Percentiles rank a stretch among this genome's conserved stretches.
These are phyloP conservation scores for Neofusicoccum umdonicola DNA, from an alignment of 2,329 filamentous ascomycete genomes.

Conservation along the genomic window DNA sequence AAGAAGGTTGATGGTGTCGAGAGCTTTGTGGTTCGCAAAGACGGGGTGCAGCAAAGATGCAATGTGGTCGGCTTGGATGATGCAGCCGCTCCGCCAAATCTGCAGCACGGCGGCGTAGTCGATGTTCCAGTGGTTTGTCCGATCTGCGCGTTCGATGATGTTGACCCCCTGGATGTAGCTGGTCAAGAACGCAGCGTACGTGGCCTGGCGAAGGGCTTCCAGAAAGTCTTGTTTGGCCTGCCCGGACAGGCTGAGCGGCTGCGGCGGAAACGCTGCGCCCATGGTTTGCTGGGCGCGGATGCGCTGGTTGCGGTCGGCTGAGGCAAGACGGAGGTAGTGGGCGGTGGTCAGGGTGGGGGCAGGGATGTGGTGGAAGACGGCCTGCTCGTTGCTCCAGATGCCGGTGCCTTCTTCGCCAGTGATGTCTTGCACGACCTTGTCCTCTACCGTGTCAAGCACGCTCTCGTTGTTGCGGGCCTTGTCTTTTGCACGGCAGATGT, in stretches of 20 bases:
- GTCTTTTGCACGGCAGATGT: slow-evolving; percentile 57
- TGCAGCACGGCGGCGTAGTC: slow-evolving; percentile 52
- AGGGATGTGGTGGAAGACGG: slow-evolving; percentile 60
- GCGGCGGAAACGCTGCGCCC: slow-evolving; percentile 41
- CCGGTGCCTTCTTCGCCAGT: slow-evolving; percentile 66
- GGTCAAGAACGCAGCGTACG: slow-evolving; percentile 60
- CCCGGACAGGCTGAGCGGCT: slow-evolving; percentile 27
- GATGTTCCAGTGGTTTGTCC: slow-evolving; percentile 59
- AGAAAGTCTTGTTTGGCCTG: slow-evolving; percentile 47
- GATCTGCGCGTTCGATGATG: slow-evolving; percentile 59
- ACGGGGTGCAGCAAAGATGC: slow-evolving; percentile 56
- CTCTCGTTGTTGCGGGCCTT: slow-evolving; percentile 36
- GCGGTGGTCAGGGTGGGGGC: slow-evolving; percentile 62
- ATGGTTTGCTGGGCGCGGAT: slow-evolving; percentile 50
- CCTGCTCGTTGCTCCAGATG: slow-evolving; percentile 63
- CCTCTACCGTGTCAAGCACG: slow-evolving; percentile 61
- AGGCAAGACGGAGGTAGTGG: slow-evolving; percentile 63
- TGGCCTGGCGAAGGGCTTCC: slow-evolving; percentile 58
- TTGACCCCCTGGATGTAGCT: slow-evolving; percentile 67
- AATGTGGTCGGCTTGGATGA: slow-evolving; percentile 67
- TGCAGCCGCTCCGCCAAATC: slow-evolving; percentile 69
- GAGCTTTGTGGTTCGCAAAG: slow-evolving; percentile 35
- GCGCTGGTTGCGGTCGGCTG: slow-evolving; percentile 59
- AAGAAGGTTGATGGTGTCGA: slow-evolving; percentile 47
- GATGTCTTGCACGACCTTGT: slow-evolving; percentile 70